Base-by-base conservation (phyloP, 805 yeast genomes). In the Yarrowia sp. region DNA sequence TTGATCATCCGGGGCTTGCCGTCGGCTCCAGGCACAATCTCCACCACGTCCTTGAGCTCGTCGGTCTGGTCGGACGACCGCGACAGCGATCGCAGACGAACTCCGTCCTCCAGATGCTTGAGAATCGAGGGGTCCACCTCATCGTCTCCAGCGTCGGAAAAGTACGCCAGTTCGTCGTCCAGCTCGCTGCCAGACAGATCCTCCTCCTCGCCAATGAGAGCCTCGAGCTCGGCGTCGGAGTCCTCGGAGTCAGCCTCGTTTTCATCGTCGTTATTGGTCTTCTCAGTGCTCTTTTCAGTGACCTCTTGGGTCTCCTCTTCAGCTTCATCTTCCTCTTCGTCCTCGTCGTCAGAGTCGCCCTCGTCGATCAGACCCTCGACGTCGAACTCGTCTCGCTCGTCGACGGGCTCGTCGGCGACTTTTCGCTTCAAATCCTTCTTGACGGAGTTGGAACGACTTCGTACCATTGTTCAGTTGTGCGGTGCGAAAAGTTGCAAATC, bases 1-100 rank as follows among this genome's bases (percentile, higher is more conserved):
- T 85, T 86, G 68, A 93, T 81, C 7, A 87, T 77, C 75, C 98
- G 83, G n/a, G 87, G 86, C 43, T 84, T 80, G 9, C 98, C 98
- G 77, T 94, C 97, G 0, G 83, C 81, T 5, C 83, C 83, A 12
- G 69, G 55, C 36, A 64, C 42, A 20, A 61, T 61, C n/a, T 61
- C 66, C 15, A 61, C 66, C 46, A 76, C 74, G 47, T 76, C 77
- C 17, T 74, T 73, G 36, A 78, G 72, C 68, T 77, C 79, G 44
- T 79, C 80, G 69, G 79, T 73, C 66, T 80, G 81, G 47, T 77
- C 75, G 60, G 71, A 68, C 10, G 43, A 67, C 4, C 52, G 74
- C 20, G 78, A 79, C 5, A 87, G 79, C 0, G 86, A 81, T 64
- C 83, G 79, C 89, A 91, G 87, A 43, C 88, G 70, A 73, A 87